These are phyloP conservation scores for Rhodotorula sp. DNA, from an alignment of 1,284 basidiomycete species.

Conservation along the genomic window DNA sequence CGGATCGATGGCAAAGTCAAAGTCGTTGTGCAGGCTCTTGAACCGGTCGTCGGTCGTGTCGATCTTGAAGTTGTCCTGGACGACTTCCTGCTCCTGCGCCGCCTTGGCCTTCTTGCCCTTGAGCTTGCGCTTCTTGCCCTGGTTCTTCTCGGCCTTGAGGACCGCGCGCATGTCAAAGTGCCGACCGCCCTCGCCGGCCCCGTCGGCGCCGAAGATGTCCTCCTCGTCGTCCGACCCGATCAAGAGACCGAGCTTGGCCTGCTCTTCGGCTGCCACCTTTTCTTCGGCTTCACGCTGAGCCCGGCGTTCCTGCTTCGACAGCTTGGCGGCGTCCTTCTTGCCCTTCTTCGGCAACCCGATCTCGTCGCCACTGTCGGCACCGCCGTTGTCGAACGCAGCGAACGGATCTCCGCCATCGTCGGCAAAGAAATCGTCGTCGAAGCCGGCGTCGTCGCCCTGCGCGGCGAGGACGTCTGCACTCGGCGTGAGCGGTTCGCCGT, in stretches of 20 bases:
- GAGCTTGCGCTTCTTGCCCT: constrained; percentile 53
- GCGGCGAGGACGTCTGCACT: neutral
- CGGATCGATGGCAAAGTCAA: constrained; percentile 92
- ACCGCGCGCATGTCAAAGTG: constrained; percentile 94
- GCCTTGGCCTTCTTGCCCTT: constrained; percentile 58
- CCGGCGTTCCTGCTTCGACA: constrained; percentile 45
- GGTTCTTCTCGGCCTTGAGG: constrained; percentile 73
- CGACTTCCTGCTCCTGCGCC: constrained; percentile 64
- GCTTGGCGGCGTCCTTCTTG: constrained; percentile 45
- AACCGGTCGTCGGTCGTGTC: constrained; percentile 87
- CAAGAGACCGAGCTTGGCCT: constrained; percentile 66
- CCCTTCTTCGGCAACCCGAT: constrained; percentile 38
- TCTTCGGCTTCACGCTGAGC: constrained; percentile 37
- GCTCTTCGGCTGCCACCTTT: constrained; percentile 45
- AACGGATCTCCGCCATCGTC: constrained; percentile 63
- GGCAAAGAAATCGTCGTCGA: constrained; percentile 44
- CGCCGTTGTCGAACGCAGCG: constrained; percentile 56
- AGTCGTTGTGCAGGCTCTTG: constrained; percentile 80
- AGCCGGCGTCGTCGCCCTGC: constrained; percentile 36
- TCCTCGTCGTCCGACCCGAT: constrained; percentile 58
- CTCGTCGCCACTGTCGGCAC: constrained; percentile 35
- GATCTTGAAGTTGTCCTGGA: constrained; percentile 65
- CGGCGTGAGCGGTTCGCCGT: constrained; percentile 22
- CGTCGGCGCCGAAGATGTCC: constrained; percentile 40
- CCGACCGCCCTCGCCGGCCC: constrained; percentile 53